Conservation (phyloP, 345 rosid species). For the Moringa oleifera region DNA sequence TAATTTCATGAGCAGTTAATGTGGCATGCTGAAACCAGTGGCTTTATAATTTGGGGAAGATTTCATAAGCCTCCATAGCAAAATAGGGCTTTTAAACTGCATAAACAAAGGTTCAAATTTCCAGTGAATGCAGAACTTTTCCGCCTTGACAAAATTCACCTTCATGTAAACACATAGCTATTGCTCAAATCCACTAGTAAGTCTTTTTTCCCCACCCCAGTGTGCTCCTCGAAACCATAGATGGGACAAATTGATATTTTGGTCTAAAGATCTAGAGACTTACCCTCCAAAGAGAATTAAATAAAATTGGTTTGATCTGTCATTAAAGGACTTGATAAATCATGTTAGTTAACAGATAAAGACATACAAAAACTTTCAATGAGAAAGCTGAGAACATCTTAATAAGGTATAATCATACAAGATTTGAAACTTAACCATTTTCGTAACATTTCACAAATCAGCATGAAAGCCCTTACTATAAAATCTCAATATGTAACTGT, state of each 20-base stretch:
- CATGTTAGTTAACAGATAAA: no score
- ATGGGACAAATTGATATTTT: background rate
- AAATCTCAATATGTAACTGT: no score
- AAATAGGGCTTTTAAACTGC: background rate
- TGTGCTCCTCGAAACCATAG: background rate
- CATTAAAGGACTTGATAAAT: no score
- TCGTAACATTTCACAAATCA: no score
- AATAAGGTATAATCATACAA: no score
- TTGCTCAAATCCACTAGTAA: background rate
- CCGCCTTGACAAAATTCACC: background rate
- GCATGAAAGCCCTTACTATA: no score
- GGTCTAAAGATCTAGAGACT: background rate
- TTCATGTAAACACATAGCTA: no score
- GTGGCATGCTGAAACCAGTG: background rate
- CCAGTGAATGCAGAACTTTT: background rate
- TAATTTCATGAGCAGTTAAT: background rate
- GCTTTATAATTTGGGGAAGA: background rate
- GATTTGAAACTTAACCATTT: no score
- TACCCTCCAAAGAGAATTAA: background rate
- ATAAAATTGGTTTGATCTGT: no score
- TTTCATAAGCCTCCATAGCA: background rate
- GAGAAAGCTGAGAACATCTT: no score
- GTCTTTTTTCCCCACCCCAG: background rate
- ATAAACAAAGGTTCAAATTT: background rate
- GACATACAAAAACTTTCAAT: no score